phyloP scores from a whole-genome alignment of 148 eudicot species.

The Vaccinium corymbosum region DNA sequence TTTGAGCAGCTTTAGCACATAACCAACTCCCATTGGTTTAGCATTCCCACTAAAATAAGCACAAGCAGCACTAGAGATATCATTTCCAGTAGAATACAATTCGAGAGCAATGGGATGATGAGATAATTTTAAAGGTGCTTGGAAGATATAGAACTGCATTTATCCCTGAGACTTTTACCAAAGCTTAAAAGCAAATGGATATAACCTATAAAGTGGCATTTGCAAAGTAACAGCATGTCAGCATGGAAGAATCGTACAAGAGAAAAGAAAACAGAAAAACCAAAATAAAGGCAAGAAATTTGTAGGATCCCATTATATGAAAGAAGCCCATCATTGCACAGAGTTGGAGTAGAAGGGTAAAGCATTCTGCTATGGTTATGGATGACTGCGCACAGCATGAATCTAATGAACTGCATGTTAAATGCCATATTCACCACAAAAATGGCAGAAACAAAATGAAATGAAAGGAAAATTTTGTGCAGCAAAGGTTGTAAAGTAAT shows the following conservation, averaged over 20 bases:
- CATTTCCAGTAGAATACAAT: neutral
- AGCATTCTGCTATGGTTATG: neutral
- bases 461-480: neutral
- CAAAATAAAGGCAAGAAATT: neutral
- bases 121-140: neutral
- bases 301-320: neutral
- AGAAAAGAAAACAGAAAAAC: neutral
- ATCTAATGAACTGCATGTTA: neutral
- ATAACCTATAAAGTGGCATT: neutral
- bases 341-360: neutral
- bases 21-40: neutral
- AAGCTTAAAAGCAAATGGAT: neutral
- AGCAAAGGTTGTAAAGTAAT: neutral
- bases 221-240: neutral
- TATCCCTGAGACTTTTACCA: neutral
- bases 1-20: neutral
- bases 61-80: neutral
- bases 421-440: neutral
- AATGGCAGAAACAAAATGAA: conserved; percentile 4
- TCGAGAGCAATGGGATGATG: neutral
- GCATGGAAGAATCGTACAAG: neutral
- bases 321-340: neutral
- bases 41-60: neutral
- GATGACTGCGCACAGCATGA: neutral
- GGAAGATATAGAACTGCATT: neutral